phyloP scores from a whole-genome alignment of 2,329 filamentous ascomycete genomes.

The Myotisia sp. region DNA sequence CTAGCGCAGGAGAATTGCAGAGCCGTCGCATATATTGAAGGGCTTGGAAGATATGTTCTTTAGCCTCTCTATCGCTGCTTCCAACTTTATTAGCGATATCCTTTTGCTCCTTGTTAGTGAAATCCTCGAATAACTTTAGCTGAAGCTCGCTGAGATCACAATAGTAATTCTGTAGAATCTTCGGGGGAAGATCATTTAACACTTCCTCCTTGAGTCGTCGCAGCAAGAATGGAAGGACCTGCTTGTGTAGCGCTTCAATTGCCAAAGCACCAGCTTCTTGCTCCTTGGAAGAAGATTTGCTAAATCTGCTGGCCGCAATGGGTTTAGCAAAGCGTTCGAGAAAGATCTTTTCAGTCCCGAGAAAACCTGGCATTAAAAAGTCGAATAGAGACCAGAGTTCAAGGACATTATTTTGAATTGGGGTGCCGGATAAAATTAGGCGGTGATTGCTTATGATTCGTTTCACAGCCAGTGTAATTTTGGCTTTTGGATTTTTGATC shows the following conservation, averaged over 20 bases:
- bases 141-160: constrained; percentile 93
- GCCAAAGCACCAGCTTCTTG: constrained; percentile 92
- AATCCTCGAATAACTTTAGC: constrained; percentile 90
- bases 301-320: constrained; percentile 84
- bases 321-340: constrained; percentile 88
- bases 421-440: constrained; percentile 88
- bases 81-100: constrained; percentile 72
- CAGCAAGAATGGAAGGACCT: constrained; percentile 89
- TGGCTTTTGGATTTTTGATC: constrained; percentile 97
- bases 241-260: constrained; percentile 96
- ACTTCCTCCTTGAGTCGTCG: constrained; percentile 96
- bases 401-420: constrained; percentile 94
- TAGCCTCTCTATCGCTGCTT: constrained; percentile 76
- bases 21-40: constrained; percentile 99
- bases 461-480: constrained; percentile 89
- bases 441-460: constrained; percentile 80
- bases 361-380: constrained; percentile 96
- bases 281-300: constrained; percentile 95
- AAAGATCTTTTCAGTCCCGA: constrained; percentile 94
- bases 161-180: constrained; percentile 99
- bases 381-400: constrained; percentile 97
- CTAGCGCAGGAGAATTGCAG: constrained; percentile 91
- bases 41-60: constrained; percentile 98
- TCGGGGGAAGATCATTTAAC: constrained; percentile 85
- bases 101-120: constrained; percentile 83